phyloP scores from a whole-genome alignment of 305 asterid genomes.

The Fraxinus floribunda region DNA sequence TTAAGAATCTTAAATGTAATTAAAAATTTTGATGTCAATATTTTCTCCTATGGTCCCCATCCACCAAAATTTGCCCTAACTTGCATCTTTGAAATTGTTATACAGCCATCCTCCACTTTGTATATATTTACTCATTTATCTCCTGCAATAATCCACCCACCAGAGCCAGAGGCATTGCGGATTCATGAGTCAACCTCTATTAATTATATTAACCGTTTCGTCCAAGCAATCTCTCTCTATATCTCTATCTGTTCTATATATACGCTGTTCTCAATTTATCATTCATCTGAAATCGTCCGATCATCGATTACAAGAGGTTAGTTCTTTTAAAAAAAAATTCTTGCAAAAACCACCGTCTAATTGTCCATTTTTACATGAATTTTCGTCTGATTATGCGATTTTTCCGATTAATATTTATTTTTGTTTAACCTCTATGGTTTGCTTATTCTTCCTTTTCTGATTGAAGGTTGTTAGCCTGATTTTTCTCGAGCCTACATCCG shows the following conservation, averaged over 20 bases:
- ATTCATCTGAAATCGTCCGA: background rate
- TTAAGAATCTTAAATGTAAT: background rate
- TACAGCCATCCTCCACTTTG: background rate
- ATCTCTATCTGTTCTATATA: background rate
- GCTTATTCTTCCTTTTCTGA: background rate
- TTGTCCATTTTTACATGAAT: background rate
- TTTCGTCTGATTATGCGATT: background rate
- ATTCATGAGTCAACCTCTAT: slow-evolving; percentile 6
- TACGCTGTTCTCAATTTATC: background rate
- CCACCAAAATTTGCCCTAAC: slow-evolving; percentile 7
- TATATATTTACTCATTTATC: background rate
- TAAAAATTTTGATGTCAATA: background rate
- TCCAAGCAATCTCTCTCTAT: background rate
- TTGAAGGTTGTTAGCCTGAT: background rate
- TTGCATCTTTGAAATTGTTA: background rate
- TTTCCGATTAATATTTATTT: background rate
- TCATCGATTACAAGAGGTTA: slow-evolving; percentile 3
- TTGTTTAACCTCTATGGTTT: background rate
- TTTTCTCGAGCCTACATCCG: background rate
- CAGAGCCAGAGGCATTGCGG: background rate
- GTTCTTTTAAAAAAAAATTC: background rate
- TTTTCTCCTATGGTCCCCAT: background rate
- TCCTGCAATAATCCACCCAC: background rate
- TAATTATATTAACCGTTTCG: slow-evolving; percentile 1
- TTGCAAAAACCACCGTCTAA: background rate